phyloP scores from a whole-genome alignment of 768 basidiomycete species.

The Chalciporus chontae region DNA sequence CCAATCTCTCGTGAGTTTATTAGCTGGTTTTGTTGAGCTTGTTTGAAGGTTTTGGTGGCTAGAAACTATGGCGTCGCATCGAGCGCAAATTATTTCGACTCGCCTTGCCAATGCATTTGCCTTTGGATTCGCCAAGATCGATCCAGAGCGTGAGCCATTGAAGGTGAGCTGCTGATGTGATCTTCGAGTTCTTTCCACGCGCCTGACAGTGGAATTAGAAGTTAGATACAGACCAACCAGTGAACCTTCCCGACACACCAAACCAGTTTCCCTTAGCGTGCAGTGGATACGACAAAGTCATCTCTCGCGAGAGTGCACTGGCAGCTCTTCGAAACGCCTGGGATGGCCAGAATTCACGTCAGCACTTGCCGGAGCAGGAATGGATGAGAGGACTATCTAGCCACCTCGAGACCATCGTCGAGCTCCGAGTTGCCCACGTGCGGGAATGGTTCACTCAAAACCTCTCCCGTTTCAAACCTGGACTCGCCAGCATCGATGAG shows the following conservation, averaged over 20 bases:
- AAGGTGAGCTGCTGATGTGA: conserved; percentile 36
- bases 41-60: neutral
- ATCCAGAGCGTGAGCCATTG: conserved; percentile 45
- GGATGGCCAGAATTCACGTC: conserved; percentile 18
- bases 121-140: conserved; percentile 44
- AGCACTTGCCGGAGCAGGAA: conserved; percentile 19
- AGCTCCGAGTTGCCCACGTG: conserved; percentile 46
- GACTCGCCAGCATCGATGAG: conserved; percentile 42
- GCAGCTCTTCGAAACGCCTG: conserved; percentile 15
- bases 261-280: conserved; percentile 33
- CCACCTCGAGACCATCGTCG: conserved; percentile 38
- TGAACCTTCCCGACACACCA: conserved; percentile 37
- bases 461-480: conserved; percentile 41
- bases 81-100: conserved; percentile 39
- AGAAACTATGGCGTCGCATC: conserved; percentile 50
- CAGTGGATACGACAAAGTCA: conserved; percentile 8
- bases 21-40: neutral
- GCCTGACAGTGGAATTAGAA: conserved; percentile 35
- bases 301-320: conserved; percentile 14
- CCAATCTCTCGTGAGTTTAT: conserved; percentile 51
- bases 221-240: conserved; percentile 44
- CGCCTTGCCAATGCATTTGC: conserved; percentile 47
- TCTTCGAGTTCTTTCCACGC: too few relatives aligned
- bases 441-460: conserved; percentile 50
- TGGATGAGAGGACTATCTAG: conserved; percentile 39